Base-by-base conservation (phyloP, 257 asterid genomes). In the Salvia rosmarinus region DNA sequence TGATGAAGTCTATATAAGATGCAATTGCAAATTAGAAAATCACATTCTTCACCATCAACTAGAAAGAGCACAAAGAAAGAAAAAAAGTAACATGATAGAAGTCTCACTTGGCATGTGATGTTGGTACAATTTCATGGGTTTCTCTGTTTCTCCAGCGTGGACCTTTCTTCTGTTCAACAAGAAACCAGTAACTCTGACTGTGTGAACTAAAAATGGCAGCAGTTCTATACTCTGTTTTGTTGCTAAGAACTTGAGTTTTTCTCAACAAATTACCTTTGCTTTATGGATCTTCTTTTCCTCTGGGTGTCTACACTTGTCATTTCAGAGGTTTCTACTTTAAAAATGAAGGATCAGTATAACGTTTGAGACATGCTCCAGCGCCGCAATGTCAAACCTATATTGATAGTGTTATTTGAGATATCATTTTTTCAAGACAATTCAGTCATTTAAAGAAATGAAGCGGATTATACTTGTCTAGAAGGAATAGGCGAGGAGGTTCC, bases 291-390 rank as follows among this genome's bases (percentile, higher is more conserved):
- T 95, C 91, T 82, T 95, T 76, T 90, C 98, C 86, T 79, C 52
- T 77, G 89, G 79, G 69, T 70, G 73, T 85, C 93, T 40, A 85
- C 30, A 71, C 73, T 66, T 52, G 78, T 75, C 71, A 76, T 81
- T 73, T 66, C 82, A 68, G 83, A 78, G 68, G 81, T 47, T 79
- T 88, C 99, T 52, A 79, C 77, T 84, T 87, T 95, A 74, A 81
- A 77, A 82, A 85, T 47, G 99, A 91, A 34, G 99, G 99, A 74
- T 95, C 97, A 4, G 99, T 88, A 81, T 87, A 95, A 54, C 99
- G 99, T 80, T 91, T 91, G 42, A 88, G 86, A 81, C 97, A 91
- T 75, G 98, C 92, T 78, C 99, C 99, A 76, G 95, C 96, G 56
- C 99, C 62, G 94, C 99, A 65, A 88, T 85, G 76, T 95, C 99